These are phyloP conservation scores for Tetrahymena malaccensis DNA, from an alignment of 73 alveolate species.

Conservation along the genomic window DNA sequence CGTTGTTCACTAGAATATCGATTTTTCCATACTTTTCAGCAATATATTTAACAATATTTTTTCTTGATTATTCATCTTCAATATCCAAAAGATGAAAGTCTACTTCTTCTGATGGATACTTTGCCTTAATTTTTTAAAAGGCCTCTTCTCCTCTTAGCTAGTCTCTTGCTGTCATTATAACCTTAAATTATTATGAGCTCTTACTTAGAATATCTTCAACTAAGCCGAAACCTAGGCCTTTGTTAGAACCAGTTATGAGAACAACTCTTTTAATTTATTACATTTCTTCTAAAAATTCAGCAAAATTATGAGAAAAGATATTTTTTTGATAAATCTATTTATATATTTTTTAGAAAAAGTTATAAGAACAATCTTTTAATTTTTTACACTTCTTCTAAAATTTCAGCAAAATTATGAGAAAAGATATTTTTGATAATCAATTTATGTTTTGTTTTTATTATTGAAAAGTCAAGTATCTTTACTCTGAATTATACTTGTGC, in stretches of 20 bases:
- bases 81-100: constrained; percentile 33
- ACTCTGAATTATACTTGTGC: too few species aligned
- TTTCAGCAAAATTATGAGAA: neutral
- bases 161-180: constrained; percentile 38
- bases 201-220: constrained; percentile 22
- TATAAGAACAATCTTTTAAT: too few species aligned
- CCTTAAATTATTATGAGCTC: neutral
- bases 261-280: constrained; percentile 14
- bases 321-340: too few species aligned
- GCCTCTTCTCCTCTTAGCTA: constrained; percentile 13
- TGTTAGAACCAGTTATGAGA: constrained; percentile 49
- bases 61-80: neutral
- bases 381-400: neutral
- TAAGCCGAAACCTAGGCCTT: constrained; percentile 45
- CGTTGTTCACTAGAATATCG: constrained; percentile 51
- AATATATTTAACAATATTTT: constrained; percentile 10
- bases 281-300: neutral
- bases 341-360: too few species aligned
- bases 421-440: too few species aligned
- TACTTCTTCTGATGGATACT: constrained; percentile 7
- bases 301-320: neutral
- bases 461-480: too few species aligned
- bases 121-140: neutral
- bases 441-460: too few species aligned
- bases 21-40: constrained; percentile 6